These are phyloP conservation scores for Lophium mytilinum DNA, from an alignment of 495 filamentous ascomycete species.

Conservation along the genomic window DNA sequence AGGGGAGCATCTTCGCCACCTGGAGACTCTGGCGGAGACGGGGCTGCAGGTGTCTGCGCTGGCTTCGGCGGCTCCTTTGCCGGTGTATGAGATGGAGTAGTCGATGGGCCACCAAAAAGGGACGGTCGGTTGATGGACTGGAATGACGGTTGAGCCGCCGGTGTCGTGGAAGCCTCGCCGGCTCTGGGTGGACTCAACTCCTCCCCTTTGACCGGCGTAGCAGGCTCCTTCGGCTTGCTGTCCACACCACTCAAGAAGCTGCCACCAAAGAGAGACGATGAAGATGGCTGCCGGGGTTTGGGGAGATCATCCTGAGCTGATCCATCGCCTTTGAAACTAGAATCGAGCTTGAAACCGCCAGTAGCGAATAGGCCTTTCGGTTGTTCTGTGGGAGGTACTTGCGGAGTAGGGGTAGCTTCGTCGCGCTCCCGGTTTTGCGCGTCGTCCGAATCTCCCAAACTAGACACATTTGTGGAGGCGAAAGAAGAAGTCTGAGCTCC, in stretches of 20 bases:
- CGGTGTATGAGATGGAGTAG: neutral
- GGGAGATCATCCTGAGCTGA: constrained; percentile 53
- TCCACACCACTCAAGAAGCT: constrained; percentile 50
- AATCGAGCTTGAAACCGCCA: constrained; percentile 61
- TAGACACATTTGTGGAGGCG: constrained; percentile 16
- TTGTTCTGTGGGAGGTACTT: constrained; percentile 7
- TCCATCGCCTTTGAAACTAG: constrained; percentile 72
- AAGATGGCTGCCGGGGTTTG: constrained; percentile 36
- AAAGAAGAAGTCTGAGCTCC: constrained; percentile 9
- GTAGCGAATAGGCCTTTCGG: constrained; percentile 15
- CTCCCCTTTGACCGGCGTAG: constrained; percentile 47
- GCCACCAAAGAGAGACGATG: constrained; percentile 47
- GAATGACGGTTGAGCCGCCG: constrained; percentile 34
- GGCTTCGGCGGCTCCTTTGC: constrained; percentile 26
- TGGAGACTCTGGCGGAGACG: constrained; percentile 1
- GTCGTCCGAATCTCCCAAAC: constrained; percentile 20
- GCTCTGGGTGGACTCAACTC: constrained; percentile 45
- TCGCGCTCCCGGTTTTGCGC: constrained; percentile 12
- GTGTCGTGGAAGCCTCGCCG: constrained; percentile 47
- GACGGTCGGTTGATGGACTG: constrained; percentile 38
- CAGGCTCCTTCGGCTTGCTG: constrained; percentile 33
- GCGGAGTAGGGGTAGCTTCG: constrained; percentile 22
- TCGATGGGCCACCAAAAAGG: constrained; percentile 31
- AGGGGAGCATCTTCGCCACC: constrained; percentile 32
- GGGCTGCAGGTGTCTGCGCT: constrained; percentile 16